Percentiles rank a stretch among this genome's conserved stretches.
phyloP scores from a whole-genome alignment of 2,329 filamentous ascomycete genomes.

The Fusarium sp. region DNA sequence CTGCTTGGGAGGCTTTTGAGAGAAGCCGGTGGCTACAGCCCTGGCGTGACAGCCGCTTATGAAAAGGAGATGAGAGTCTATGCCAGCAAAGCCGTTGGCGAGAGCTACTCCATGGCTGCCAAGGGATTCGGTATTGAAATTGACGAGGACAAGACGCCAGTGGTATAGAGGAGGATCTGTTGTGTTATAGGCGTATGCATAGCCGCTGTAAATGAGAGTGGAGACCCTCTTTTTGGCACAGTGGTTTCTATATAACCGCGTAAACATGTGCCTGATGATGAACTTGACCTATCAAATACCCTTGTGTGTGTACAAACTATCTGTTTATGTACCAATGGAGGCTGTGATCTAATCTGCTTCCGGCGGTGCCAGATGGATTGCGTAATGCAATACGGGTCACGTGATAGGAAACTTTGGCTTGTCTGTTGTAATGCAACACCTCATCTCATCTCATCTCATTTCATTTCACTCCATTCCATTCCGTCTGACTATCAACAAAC shows the following conservation, averaged over 20 bases:
- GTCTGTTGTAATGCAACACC: neutral
- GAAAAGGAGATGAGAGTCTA: constrained; percentile 70
- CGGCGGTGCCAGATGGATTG: constrained; percentile 10
- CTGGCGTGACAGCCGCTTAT: constrained; percentile 65
- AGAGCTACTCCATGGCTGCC: constrained; percentile 61
- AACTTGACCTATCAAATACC: neutral
- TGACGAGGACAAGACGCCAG: constrained; percentile 50
- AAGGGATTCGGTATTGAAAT: constrained; percentile 56
- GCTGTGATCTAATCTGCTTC: neutral
- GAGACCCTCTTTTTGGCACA: too few species aligned
- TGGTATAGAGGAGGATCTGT: constrained; percentile 15
- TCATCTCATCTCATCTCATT: constrained; percentile 20
- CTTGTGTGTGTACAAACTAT: too few species aligned
- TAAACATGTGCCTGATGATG: too few species aligned
- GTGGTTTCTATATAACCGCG: too few species aligned
- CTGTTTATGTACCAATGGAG: neutral
- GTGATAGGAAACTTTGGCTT: constrained; percentile 8
- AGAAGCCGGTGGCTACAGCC: constrained; percentile 62
- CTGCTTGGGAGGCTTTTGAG: constrained; percentile 60
- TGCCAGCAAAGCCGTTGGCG: constrained; percentile 62
- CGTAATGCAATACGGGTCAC: constrained; percentile 31
- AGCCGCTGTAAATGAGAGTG: too few species aligned
- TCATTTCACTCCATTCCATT: constrained; percentile 14
- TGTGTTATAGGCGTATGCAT: too few species aligned
- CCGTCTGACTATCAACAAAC: neutral